Percentiles rank a stretch among this genome's conserved stretches.
These are phyloP conservation scores for Pochonia chlamydosporia DNA, from an alignment of 2,329 filamentous ascomycete genomes.

Conservation along the genomic window DNA sequence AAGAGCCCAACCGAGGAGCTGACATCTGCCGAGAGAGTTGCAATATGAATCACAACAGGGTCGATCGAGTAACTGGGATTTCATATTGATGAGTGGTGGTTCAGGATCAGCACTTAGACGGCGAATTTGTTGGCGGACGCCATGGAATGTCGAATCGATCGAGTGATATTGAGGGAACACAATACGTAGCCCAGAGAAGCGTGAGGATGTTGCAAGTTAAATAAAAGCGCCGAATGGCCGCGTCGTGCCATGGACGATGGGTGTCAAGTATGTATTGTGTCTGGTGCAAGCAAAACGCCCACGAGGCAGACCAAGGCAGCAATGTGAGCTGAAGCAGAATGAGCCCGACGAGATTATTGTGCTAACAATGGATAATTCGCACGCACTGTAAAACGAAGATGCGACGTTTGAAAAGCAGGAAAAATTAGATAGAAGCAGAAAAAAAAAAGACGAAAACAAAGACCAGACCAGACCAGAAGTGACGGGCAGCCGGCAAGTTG, in stretches of 20 bases:
- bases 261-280: not conserved
- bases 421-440: not conserved
- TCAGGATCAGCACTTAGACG: not conserved
- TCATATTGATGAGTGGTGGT: not conserved
- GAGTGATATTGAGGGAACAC: not conserved
- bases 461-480: too few relatives aligned
- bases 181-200: not conserved
- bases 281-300: not conserved
- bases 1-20: not conserved
- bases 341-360: not conserved
- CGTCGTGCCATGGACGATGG: not conserved
- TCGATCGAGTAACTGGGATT: not conserved
- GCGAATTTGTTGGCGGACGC: not conserved
- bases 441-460: not conserved
- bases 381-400: not conserved
- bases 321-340: not conserved
- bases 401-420: not conserved
- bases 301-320: conserved; percentile 1
- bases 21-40: not conserved
- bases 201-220: not conserved
- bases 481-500: conserved; percentile 2
- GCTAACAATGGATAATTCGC: not conserved
- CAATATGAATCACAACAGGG: not conserved
- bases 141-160: not conserved
- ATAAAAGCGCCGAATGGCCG: not conserved